These are phyloP conservation scores for Fraxinus xanthoxyloides DNA, from an alignment of 305 asterid genomes.

Conservation along the genomic window DNA sequence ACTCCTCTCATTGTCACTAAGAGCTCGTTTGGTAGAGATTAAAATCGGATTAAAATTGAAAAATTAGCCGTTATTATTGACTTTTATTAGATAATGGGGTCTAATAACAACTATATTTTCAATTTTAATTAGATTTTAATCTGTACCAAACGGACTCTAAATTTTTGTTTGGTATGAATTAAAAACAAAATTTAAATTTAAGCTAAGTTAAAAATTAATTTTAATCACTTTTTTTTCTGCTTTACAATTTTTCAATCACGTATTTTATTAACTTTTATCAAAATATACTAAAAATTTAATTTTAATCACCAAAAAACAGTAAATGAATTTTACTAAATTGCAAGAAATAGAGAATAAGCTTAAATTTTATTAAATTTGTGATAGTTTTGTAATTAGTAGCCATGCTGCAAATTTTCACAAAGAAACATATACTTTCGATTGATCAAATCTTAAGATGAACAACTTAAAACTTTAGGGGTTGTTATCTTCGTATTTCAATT, in stretches of 20 bases:
- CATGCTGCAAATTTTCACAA: neutral
- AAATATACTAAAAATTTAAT: no score
- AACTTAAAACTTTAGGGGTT: no score
- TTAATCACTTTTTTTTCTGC: neutral
- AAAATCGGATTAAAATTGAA: no score
- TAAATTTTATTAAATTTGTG: neutral
- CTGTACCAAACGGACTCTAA: no score
- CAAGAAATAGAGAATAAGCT: neutral
- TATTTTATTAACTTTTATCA: neutral
- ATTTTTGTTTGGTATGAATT: no score
- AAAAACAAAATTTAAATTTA: neutral
- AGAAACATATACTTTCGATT: neutral
- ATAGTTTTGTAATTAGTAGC: neutral
- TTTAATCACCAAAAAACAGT: neutral
- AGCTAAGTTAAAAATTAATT: neutral
- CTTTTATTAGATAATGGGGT: no score
- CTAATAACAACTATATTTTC: no score
- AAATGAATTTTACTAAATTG: no score
- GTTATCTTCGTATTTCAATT: no score
- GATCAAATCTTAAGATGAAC: neutral
- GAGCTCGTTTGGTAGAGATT: no score
- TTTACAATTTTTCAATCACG: neutral
- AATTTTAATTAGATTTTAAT: no score
- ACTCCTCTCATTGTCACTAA: neutral
- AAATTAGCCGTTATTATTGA: no score